Percentiles rank a stretch among this genome's conserved stretches.
Conservation (phyloP, 2,329 filamentous ascomycete genomes). For the Xylaria sp. region DNA sequence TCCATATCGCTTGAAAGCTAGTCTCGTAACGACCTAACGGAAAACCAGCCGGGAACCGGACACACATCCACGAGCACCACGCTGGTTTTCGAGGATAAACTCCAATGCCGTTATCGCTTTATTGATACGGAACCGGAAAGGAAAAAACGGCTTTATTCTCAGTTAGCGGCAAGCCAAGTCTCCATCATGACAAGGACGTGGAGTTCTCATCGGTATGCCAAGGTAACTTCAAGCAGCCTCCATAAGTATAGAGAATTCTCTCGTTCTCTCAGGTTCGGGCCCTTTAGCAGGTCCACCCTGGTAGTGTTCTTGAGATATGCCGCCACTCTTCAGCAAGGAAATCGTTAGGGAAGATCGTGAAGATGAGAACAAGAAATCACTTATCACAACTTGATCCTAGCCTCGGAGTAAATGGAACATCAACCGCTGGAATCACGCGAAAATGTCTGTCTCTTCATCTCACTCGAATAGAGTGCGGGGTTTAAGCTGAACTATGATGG, state of each 20-base stretch:
- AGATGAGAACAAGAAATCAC: neutral
- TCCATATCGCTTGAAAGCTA: too few species aligned
- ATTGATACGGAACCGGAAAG: too few species aligned
- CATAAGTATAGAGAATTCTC: neutral
- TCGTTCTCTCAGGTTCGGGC: neutral
- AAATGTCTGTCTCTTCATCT: neutral
- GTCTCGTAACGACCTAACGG: too few species aligned
- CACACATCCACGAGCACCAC: too few species aligned
- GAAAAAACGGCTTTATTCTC: too few species aligned
- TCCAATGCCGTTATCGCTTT: too few species aligned
- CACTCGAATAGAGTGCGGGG: neutral
- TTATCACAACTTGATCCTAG: neutral
- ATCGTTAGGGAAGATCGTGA: neutral
- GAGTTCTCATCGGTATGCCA: too few species aligned
- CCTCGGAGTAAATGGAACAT: neutral
- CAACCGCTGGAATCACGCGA: neutral
- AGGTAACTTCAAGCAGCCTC: neutral
- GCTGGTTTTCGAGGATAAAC: too few species aligned
- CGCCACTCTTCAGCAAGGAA: conserved; percentile 6
- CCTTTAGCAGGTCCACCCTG: conserved; percentile 1
- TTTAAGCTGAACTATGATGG: neutral
- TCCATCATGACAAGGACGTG: too few species aligned
- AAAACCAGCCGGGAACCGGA: too few species aligned
- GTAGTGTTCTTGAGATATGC: conserved; percentile 9
- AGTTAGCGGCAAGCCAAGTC: too few species aligned